Evolutionary conservation across 148 eudicot species (phyloP).

Genomic region (Cornus florida): DNA sequence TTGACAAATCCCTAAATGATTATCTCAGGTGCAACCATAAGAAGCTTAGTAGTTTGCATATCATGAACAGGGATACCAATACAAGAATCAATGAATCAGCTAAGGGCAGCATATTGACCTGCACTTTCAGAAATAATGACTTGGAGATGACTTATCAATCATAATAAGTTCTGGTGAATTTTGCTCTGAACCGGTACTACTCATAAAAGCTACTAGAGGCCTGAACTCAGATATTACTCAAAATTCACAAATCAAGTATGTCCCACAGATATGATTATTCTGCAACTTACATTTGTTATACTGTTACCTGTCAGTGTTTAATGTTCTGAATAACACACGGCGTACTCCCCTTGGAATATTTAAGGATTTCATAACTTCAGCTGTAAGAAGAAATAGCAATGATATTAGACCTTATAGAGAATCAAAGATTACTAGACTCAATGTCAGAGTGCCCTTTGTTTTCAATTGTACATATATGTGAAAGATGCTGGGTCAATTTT

Average conservation of each 20-base stretch:
- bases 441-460: background rate
- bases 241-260: background rate
- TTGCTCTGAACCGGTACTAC: background rate
- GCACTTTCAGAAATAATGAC: background rate
- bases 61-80: background rate
- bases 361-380: slow-evolving; percentile 60
- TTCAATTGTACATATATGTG: background rate
- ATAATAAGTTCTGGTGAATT: background rate
- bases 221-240: background rate
- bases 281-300: background rate
- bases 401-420: background rate
- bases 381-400: slow-evolving; percentile 26
- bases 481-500: background rate
- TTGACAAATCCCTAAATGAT: background rate
- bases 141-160: background rate
- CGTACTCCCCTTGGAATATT: slow-evolving; percentile 83
- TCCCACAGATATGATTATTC: background rate
- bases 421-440: background rate
- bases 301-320: slow-evolving; percentile 81
- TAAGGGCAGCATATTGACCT: background rate
- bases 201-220: background rate
- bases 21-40: background rate
- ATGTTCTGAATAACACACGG: slow-evolving; percentile 88
- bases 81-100: background rate
- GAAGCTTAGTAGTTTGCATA: background rate